Percentiles rank a stretch among this genome's conserved stretches.
Evolutionary conservation across 1,284 basidiomycete genomes (phyloP).

Genomic region (Ceraceosorus bombacis): DNA sequence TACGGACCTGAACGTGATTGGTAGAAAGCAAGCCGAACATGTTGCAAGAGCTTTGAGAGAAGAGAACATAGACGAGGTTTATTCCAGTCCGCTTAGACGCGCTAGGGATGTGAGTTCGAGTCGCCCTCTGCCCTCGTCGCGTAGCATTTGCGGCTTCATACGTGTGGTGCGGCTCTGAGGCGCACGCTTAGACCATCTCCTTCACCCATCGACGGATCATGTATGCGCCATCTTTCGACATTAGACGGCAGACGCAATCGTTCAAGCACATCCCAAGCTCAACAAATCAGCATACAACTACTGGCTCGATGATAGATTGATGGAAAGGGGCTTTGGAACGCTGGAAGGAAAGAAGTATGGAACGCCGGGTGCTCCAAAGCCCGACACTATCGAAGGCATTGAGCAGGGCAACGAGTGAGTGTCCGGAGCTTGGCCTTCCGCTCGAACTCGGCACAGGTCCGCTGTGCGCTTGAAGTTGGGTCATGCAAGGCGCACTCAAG

Average conservation of each 20-base stretch:
- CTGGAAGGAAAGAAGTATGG: conserved; percentile 36
- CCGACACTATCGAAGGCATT: conserved; percentile 36
- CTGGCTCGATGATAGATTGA: conserved; percentile 32
- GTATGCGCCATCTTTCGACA: background rate
- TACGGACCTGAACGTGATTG: conserved; percentile 35
- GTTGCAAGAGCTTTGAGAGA: conserved; percentile 26
- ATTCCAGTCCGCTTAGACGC: conserved; percentile 34
- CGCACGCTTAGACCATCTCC: too few relatives aligned
- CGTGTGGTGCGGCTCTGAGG: too few relatives aligned
- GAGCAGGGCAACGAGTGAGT: conserved; percentile 24
- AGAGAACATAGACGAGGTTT: conserved; percentile 31
- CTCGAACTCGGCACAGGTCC: background rate
- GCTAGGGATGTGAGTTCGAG: conserved; percentile 16
- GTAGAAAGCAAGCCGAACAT: conserved; percentile 30
- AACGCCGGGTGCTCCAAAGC: conserved; percentile 17
- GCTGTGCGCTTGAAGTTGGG: too few relatives aligned
- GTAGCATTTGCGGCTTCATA: too few relatives aligned
- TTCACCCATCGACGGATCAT: conserved; percentile 1
- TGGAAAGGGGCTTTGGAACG: conserved; percentile 40
- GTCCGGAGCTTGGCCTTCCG: background rate
- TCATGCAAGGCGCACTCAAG: too few relatives aligned
- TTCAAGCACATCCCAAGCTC: conserved; percentile 9
- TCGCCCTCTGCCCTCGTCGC: too few relatives aligned
- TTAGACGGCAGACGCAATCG: conserved; percentile 17
- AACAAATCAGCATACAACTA: background rate